Evolutionary conservation across 495 filamentous ascomycete genomes (phyloP).

Genomic region (Penicillium flavigenum): DNA sequence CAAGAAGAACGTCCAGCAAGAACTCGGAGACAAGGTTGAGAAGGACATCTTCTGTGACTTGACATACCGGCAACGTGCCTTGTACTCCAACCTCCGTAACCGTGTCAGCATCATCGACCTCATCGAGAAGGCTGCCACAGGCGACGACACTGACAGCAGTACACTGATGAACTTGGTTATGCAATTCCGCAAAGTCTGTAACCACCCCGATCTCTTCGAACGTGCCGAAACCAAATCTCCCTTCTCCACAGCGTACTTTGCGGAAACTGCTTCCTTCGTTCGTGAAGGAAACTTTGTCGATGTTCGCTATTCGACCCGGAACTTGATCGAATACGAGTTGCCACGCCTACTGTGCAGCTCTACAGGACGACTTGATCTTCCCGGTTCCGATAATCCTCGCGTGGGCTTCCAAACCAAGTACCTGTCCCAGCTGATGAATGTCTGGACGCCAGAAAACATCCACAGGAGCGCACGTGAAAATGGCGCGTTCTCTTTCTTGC

Average conservation of each 20-base stretch:
- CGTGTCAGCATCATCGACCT: constrained; percentile 98
- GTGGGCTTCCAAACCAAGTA: constrained; percentile 78
- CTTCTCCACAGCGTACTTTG: constrained; percentile 77
- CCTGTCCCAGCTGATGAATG: constrained; percentile 76
- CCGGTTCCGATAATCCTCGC: constrained; percentile 68
- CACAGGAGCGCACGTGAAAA: constrained; percentile 53
- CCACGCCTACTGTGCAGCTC: constrained; percentile 76
- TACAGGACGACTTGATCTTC: constrained; percentile 70
- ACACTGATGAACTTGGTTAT: constrained; percentile 99
- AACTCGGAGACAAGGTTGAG: constrained; percentile 98
- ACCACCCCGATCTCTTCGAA: constrained; percentile 96
- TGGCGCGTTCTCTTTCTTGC: constrained; percentile 83
- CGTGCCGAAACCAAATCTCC: constrained; percentile 88
- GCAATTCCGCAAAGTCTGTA: constrained; percentile 99
- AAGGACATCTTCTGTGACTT: constrained; percentile 94
- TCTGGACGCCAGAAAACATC: constrained; percentile 83
- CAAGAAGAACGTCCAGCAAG: constrained; percentile 98
- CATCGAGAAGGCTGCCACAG: constrained; percentile 93
- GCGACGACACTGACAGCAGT: constrained; percentile 90
- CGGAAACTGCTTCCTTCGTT: constrained; percentile 91
- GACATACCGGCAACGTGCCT: constrained; percentile 94
- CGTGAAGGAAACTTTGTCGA: constrained; percentile 79
- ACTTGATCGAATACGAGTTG: constrained; percentile 76
- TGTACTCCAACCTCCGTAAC: constrained; percentile 86
- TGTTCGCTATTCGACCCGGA: constrained; percentile 84